These are phyloP conservation scores for Lunularia cruciata DNA, from an alignment of 225 moss, liverwort and hornwort species.

Conservation along the genomic window DNA sequence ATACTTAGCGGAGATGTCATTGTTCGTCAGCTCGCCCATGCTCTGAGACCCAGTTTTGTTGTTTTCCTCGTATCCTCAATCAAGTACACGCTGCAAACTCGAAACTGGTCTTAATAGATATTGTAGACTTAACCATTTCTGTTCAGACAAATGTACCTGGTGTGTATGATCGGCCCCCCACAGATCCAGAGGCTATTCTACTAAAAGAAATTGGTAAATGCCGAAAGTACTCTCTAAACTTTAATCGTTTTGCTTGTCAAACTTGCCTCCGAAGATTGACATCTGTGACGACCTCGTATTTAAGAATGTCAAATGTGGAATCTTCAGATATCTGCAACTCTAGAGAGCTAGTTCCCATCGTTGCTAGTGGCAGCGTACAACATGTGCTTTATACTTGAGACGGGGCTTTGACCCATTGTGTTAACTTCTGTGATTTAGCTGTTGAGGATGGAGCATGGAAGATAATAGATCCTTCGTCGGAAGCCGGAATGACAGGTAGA, in stretches of 20 bases:
- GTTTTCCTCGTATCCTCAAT: conserved; percentile 96
- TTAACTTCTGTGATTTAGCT: conserved; percentile 56
- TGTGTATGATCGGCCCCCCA: conserved; percentile 91
- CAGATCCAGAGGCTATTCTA: conserved; percentile 66
- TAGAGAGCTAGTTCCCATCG: too few relatives aligned
- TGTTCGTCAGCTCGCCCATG: conserved; percentile 72
- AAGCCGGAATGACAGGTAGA: conserved; percentile 39
- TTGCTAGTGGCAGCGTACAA: too few relatives aligned
- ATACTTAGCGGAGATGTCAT: conserved; percentile 92
- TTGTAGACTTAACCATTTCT: conserved; percentile 33
- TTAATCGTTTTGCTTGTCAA: too few relatives aligned
- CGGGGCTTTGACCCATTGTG: too few relatives aligned
- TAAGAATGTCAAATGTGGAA: too few relatives aligned
- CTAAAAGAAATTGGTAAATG: conserved; percentile 82
- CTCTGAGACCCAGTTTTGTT: conserved; percentile 78
- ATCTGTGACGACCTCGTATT: too few relatives aligned
- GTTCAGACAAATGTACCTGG: conserved; percentile 90
- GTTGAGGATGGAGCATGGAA: conserved; percentile 76
- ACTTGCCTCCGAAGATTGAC: too few relatives aligned
- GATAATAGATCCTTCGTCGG: conserved; percentile 68
- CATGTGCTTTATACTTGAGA: too few relatives aligned
- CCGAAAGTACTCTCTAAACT: too few relatives aligned
- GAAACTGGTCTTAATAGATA: too few relatives aligned
- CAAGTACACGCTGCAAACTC: too few relatives aligned
- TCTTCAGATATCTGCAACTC: too few relatives aligned